A percentile compares a stretch with the other conserved stretches of the same genome.
These are phyloP conservation scores for Phlegmacium glaucopus DNA, from an alignment of 768 basidiomycete species.

Conservation along the genomic window DNA sequence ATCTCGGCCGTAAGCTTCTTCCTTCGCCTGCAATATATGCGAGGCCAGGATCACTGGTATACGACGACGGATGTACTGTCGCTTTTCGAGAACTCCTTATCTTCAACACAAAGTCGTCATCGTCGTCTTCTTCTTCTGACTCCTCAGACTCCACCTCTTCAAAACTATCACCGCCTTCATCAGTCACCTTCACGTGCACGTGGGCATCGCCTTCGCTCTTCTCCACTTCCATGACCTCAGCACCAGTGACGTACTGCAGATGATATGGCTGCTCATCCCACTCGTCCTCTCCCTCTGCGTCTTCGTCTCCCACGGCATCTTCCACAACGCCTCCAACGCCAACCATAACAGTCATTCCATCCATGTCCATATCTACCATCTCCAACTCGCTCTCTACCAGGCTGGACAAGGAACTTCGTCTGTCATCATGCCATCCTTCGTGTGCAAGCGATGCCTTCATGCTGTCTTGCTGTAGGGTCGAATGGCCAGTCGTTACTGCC, in stretches of 20 bases:
- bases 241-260: slow-evolving; percentile 10
- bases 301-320: slow-evolving; percentile 19
- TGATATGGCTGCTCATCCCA: slow-evolving; percentile 10
- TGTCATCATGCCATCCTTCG: slow-evolving; percentile 8
- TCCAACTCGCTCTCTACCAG: slow-evolving; percentile 11
- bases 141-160: too few species aligned
- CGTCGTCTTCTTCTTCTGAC: slow-evolving; percentile 4
- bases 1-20: slow-evolving; percentile 23
- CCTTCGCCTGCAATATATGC: slow-evolving; percentile 11
- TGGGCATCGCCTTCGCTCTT: too few species aligned
- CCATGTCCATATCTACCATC: slow-evolving; percentile 18
- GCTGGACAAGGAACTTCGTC: slow-evolving; percentile 6
- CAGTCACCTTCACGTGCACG: too few species aligned
- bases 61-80: slow-evolving; percentile 6
- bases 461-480: too few species aligned
- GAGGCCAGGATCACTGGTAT: not conserved
- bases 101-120: slow-evolving; percentile 8
- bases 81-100: slow-evolving; percentile 10
- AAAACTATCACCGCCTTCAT: too few species aligned
- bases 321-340: slow-evolving; percentile 5
- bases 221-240: slow-evolving; percentile 1
- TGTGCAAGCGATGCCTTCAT: slow-evolving; percentile 2
- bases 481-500: too few species aligned
- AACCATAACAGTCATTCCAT: slow-evolving; percentile 9
- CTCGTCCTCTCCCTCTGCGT: slow-evolving; percentile 28